Percentiles rank a stretch among this genome's conserved stretches.
Evolutionary conservation across 352 stramenopile genomes (phyloP).

Genomic region (Globisporangium splendens): DNA sequence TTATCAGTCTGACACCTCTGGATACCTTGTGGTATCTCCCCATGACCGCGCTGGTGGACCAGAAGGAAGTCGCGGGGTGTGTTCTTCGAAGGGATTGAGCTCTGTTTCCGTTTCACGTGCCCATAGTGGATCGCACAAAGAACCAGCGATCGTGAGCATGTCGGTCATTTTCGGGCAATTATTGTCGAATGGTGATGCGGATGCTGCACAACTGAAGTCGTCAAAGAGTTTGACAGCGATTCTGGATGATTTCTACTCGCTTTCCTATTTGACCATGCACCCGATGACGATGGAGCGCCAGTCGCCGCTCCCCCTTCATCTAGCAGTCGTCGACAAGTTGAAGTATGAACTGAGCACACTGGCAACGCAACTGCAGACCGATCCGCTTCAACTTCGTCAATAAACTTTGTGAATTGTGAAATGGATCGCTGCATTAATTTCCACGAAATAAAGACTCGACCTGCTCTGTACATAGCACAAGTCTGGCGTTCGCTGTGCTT

Average conservation of each 20-base stretch:
- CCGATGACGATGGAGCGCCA: conserved; percentile 57
- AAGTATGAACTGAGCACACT: conserved; percentile 17
- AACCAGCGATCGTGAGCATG: conserved; percentile 34
- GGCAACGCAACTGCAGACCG: conserved; percentile 14
- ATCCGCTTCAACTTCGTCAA: conserved; percentile 12
- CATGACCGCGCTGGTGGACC: conserved; percentile 18
- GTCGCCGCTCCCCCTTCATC: conserved; percentile 59
- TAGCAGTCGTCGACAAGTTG: conserved; percentile 38
- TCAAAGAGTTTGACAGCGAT: conserved; percentile 23
- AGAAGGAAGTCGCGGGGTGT: conserved; percentile 27
- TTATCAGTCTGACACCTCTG: conserved; percentile 27
- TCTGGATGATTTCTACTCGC: conserved; percentile 52
- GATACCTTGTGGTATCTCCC: conserved; percentile 39
- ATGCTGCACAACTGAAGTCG: neutral
- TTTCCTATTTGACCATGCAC: conserved; percentile 77
- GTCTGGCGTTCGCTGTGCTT: too few relatives aligned
- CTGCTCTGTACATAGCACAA: neutral
- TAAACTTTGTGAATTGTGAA: neutral
- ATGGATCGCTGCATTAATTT: neutral
- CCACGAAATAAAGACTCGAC: neutral
- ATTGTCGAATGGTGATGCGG: conserved; percentile 2
- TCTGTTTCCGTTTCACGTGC: conserved; percentile 5
- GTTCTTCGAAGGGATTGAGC: conserved; percentile 20
- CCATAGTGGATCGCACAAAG: conserved; percentile 11
- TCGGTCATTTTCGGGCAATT: conserved; percentile 23